Conservation (phyloP, 2,329 filamentous ascomycete genomes). For the Ophiostoma quercus region DNA sequence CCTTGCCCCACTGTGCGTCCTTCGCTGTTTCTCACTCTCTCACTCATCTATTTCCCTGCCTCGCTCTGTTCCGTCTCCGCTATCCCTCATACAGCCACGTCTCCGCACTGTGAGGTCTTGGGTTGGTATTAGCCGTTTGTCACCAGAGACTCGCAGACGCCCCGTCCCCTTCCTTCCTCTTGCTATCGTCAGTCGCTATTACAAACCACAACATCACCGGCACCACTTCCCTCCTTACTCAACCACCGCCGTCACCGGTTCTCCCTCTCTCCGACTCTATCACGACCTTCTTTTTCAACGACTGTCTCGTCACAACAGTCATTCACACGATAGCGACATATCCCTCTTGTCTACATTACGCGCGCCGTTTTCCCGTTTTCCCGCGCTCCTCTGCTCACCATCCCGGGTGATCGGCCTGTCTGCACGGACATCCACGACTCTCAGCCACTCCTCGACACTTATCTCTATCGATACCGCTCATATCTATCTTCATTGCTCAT, state of each 20-base stretch:
- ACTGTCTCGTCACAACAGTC: background rate
- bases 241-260: background rate
- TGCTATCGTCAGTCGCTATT: constrained; percentile 10
- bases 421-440: background rate
- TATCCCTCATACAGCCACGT: background rate
- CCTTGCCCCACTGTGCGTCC: constrained; percentile 3
- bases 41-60: background rate
- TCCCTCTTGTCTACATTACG: background rate
- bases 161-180: constrained; percentile 4
- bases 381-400: background rate
- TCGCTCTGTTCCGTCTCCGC: background rate
- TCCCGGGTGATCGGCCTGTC: background rate
- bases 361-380: background rate
- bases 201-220: background rate
- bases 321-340: background rate
- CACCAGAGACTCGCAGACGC: constrained; percentile 6
- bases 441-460: background rate
- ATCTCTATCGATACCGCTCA: background rate
- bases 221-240: constrained; percentile 2
- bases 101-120: constrained; percentile 8
- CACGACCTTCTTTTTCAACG: background rate
- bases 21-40: constrained; percentile 13
- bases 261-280: background rate
- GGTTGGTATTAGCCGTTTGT: background rate
- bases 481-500: background rate